Evolutionary conservation across 331 rosid genomes (phyloP).

Genomic region (Prunus yedoensis): DNA sequence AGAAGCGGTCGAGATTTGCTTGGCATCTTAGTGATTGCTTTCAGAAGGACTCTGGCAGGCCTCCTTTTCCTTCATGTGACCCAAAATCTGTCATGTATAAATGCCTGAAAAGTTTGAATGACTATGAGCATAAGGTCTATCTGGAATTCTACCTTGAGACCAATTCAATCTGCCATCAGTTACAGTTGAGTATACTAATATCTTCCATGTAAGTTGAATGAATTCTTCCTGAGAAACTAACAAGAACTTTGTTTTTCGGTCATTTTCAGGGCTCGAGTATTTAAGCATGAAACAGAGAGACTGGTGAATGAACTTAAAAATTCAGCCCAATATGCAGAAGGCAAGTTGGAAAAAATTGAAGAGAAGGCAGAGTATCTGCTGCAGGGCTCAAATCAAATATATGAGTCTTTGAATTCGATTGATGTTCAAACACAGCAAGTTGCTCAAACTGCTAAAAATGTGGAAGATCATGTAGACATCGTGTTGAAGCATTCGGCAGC

Average conservation of each 20-base stretch:
- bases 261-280: conserved; percentile 54
- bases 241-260: neutral
- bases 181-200: conserved; percentile 62
- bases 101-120: conserved; percentile 51
- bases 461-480: conserved; percentile 49
- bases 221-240: neutral
- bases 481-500: conserved; percentile 51
- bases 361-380: conserved; percentile 54
- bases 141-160: conserved; percentile 89
- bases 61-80: conserved; percentile 66
- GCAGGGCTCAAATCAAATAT: conserved; percentile 40
- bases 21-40: conserved; percentile 96
- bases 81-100: conserved; percentile 38
- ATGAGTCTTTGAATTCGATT: conserved; percentile 46
- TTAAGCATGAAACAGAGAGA: conserved; percentile 73
- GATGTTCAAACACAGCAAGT: conserved; percentile 47
- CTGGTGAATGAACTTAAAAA: conserved; percentile 72
- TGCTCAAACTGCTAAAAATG: conserved; percentile 42
- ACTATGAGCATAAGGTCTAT: conserved; percentile 59
- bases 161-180: conserved; percentile 74
- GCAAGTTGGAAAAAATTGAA: conserved; percentile 55
- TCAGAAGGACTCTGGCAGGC: conserved; percentile 73
- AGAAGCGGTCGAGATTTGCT: conserved; percentile 72
- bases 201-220: neutral
- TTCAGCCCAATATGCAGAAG: conserved; percentile 68